A percentile compares a stretch with the other conserved stretches of the same genome.
Conservation (phyloP, 495 filamentous ascomycete species). For the Tuber borchii region DNA sequence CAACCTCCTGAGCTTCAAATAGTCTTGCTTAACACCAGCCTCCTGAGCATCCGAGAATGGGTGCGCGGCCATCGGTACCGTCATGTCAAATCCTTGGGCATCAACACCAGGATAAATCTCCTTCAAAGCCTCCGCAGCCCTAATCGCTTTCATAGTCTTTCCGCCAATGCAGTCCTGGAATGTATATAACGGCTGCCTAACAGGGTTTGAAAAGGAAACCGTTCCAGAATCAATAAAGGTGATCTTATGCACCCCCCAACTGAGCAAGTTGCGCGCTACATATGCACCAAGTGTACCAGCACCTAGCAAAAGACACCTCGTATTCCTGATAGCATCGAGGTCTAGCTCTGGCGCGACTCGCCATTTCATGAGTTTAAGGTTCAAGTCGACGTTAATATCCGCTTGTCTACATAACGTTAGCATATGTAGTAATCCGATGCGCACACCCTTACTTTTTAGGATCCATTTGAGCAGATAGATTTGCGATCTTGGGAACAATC, state of each 20-base stretch:
- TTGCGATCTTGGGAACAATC: constrained; percentile 64
- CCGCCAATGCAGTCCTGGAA: constrained; percentile 84
- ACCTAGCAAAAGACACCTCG: constrained; percentile 88
- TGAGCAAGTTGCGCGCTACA: constrained; percentile 82
- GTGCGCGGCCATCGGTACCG: constrained; percentile 93
- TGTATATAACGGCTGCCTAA: constrained; percentile 84
- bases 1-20: constrained; percentile 62
- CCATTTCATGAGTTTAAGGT: constrained; percentile 98
- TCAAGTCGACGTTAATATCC: constrained; percentile 94
- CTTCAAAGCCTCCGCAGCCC: constrained; percentile 71
- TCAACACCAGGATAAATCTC: constrained; percentile 91
- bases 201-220: constrained; percentile 96
- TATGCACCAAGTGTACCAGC: constrained; percentile 92
- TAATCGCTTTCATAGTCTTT: constrained; percentile 72
- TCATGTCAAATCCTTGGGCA: constrained; percentile 65
- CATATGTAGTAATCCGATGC: constrained; percentile 7
- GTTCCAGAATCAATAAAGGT: constrained; percentile 93
- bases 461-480: constrained; percentile 87
- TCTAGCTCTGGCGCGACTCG: constrained; percentile 81
- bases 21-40: constrained; percentile 60
- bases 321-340: constrained; percentile 80
- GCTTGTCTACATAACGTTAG: constrained; percentile 54
- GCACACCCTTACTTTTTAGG: constrained; percentile 53
- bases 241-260: constrained; percentile 94
- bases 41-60: constrained; percentile 61